phyloP scores from a whole-genome alignment of 179 eudicot genomes.

The Beta corolliflora region DNA sequence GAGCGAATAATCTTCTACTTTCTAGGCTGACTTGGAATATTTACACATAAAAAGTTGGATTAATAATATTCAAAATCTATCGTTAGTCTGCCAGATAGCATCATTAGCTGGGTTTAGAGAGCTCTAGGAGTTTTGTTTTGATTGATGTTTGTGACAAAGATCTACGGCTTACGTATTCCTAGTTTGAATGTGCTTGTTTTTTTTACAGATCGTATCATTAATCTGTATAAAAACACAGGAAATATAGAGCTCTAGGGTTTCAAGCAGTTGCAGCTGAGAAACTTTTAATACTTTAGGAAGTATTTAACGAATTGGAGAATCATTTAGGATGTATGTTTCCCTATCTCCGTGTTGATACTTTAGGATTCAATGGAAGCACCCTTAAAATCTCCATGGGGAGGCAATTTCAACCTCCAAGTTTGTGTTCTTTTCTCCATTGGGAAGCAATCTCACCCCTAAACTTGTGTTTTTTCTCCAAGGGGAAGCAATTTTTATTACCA shows the following conservation, averaged over 20 bases:
- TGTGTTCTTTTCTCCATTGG: too few species aligned
- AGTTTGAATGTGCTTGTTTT: not conserved
- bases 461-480: too few species aligned
- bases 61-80: too few species aligned
- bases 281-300: not conserved
- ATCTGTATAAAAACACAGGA: too few species aligned
- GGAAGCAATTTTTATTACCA: too few species aligned
- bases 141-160: not conserved
- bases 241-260: not conserved
- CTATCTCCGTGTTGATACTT: not conserved
- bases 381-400: too few species aligned
- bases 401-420: too few species aligned
- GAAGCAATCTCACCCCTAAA: too few species aligned
- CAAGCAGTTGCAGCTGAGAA: not conserved
- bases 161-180: not conserved
- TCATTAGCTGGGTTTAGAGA: not conserved
- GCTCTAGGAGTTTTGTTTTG: conserved; percentile 2
- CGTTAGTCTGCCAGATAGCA: not conserved
- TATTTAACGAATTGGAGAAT: not conserved
- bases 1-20: not conserved
- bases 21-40: not conserved
- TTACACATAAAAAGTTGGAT: not conserved
- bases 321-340: not conserved
- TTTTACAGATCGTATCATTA: not conserved
- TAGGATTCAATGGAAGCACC: too few species aligned